phyloP scores from a whole-genome alignment of 345 rosid species.

The Sonneratia caseolaris region DNA sequence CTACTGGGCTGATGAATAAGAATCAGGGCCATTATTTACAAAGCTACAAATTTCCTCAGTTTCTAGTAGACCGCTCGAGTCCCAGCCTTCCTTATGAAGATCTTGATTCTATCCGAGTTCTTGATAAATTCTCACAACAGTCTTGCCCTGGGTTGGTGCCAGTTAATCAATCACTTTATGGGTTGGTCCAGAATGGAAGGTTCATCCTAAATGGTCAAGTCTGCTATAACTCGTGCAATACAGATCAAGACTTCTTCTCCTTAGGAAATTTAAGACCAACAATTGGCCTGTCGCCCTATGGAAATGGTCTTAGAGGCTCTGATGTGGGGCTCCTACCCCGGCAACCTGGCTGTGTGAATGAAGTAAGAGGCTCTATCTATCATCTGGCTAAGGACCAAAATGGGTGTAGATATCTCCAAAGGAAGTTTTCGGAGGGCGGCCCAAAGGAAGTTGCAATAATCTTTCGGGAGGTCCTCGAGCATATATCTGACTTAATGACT shows the following conservation, averaged over 20 bases:
- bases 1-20: constrained; percentile 20
- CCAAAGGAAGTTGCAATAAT: constrained; percentile 48
- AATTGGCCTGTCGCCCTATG: constrained; percentile 16
- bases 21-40: constrained; percentile 32
- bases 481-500: constrained; percentile 58
- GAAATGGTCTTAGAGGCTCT: constrained; percentile 20
- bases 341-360: constrained; percentile 28
- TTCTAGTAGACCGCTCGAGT: constrained; percentile 21
- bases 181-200: constrained; percentile 28
- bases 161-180: constrained; percentile 28
- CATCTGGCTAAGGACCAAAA: constrained; percentile 68
- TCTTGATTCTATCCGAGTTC: constrained; percentile 15
- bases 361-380: constrained; percentile 21
- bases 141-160: constrained; percentile 36
- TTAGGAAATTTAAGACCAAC: constrained; percentile 25
- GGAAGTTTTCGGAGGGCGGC: constrained; percentile 50
- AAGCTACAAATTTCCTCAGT: constrained; percentile 18
- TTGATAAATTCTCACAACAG: constrained; percentile 29
- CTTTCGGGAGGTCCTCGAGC: constrained; percentile 53
- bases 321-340: constrained; percentile 32
- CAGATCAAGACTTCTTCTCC: constrained; percentile 21
- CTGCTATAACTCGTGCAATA: constrained; percentile 18
- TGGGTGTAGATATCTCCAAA: constrained; percentile 69
- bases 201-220: constrained; percentile 27
- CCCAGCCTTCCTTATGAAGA: constrained; percentile 15